These are phyloP conservation scores for Biscutella laevigata DNA, from an alignment of 441 rosid genomes.

Conservation along the genomic window DNA sequence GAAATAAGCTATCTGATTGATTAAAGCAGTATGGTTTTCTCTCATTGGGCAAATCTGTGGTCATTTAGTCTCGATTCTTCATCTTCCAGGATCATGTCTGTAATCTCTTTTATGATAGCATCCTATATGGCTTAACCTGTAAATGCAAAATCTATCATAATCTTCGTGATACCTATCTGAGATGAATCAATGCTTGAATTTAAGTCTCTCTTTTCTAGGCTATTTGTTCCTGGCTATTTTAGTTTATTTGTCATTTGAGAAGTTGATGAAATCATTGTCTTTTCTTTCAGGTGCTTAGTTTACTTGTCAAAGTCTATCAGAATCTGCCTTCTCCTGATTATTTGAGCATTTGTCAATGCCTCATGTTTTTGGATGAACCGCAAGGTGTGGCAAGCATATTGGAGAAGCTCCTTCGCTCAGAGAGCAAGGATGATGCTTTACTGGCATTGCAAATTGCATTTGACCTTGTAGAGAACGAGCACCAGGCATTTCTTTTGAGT, in stretches of 20 bases:
- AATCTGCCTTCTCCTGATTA: constrained; percentile 88
- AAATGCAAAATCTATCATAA: background rate
- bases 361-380: constrained; percentile 92
- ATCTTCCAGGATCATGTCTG: background rate
- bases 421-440: constrained; percentile 71
- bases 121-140: background rate
- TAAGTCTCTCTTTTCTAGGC: background rate
- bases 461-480: constrained; percentile 96
- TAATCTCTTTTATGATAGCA: background rate
- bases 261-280: constrained; percentile 1
- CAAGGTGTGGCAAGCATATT: constrained; percentile 70
- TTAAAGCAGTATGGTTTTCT: background rate
- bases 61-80: background rate
- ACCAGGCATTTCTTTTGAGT: constrained; percentile 88
- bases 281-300: constrained; percentile 66
- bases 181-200: background rate
- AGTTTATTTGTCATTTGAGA: background rate
- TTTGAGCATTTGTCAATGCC: constrained; percentile 90
- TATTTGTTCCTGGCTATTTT: background rate
- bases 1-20: constrained; percentile 1
- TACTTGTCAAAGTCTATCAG: constrained; percentile 80
- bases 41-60: background rate
- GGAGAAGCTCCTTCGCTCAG: constrained; percentile 86
- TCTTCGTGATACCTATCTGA: background rate
- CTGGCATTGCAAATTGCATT: constrained; percentile 86